phyloP scores from a whole-genome alignment of 495 filamentous ascomycete genomes.

The Podospora anserina region DNA sequence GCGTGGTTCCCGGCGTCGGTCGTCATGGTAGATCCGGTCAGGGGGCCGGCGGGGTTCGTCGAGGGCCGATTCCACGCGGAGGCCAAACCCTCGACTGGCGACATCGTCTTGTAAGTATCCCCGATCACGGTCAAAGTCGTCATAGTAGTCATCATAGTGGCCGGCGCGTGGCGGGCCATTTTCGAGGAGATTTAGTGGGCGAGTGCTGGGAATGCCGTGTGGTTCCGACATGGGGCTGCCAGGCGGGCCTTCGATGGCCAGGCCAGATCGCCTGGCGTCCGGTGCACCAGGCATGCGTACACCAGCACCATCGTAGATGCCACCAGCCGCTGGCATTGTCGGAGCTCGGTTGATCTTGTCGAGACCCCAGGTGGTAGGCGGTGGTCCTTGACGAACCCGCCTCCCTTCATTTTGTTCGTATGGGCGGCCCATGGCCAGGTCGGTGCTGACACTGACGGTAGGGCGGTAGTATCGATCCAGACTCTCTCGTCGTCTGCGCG shows the following conservation, averaged over 20 bases:
- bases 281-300: conserved; percentile 43
- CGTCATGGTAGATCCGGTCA: conserved; percentile 34
- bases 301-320: conserved; percentile 44
- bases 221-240: conserved; percentile 31
- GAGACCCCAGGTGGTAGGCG: conserved; percentile 60
- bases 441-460: conserved; percentile 62
- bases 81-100: conserved; percentile 43
- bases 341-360: conserved; percentile 51
- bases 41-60: conserved; percentile 30
- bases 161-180: conserved; percentile 35
- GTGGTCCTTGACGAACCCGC: conserved; percentile 50
- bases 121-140: conserved; percentile 28
- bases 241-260: conserved; percentile 27
- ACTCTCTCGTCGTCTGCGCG: conserved; percentile 49
- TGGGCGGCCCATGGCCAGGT: conserved; percentile 42
- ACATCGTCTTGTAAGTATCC: conserved; percentile 42
- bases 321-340: conserved; percentile 26
- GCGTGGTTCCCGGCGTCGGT: conserved; percentile 33
- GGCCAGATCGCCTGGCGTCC: conserved; percentile 30
- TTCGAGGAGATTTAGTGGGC: conserved; percentile 50
- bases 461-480: conserved; percentile 58
- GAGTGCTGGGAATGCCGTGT: conserved; percentile 28
- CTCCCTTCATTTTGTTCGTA: conserved; percentile 31
- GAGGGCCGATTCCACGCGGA: conserved; percentile 38
- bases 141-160: conserved; percentile 45